Percentiles rank a stretch among this genome's conserved stretches.
phyloP scores from a whole-genome alignment of 441 rosid genomes.

The Francoa sonchifolia region DNA sequence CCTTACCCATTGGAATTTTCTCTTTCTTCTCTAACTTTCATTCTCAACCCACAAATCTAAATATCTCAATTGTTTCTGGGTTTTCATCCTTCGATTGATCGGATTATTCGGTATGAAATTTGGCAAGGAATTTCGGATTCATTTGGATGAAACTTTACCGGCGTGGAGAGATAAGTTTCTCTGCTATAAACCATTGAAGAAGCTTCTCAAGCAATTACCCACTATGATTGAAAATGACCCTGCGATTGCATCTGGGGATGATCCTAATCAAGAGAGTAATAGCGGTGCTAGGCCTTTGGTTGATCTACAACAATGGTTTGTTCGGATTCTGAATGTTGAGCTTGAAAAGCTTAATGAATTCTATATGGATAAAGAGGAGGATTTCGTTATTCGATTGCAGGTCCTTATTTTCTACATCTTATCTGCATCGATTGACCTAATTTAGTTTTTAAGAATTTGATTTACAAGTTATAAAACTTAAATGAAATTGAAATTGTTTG shows the following conservation, averaged over 20 bases:
- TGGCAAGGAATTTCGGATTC: slow-evolving; percentile 82
- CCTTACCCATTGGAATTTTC: slow-evolving; percentile 6
- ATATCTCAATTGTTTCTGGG: no score
- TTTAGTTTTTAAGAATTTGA: no score
- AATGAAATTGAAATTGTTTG: no score
- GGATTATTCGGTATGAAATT: slow-evolving; percentile 48
- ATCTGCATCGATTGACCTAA: no score
- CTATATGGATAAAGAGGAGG: slow-evolving; percentile 85
- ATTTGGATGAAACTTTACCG: slow-evolving; percentile 81
- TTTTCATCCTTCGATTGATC: not conserved
- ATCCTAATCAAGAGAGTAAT: not conserved
- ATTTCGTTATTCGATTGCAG: slow-evolving; percentile 81
- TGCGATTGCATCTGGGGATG: no score
- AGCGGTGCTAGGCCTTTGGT: slow-evolving; percentile 16
- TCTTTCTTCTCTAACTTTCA: not conserved
- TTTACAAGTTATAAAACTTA: no score
- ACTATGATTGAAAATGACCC: slow-evolving; percentile 8
- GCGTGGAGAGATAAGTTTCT: slow-evolving; percentile 96
- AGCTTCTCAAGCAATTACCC: slow-evolving; percentile 64
- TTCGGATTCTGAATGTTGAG: slow-evolving; percentile 65
- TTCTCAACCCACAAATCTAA: not conserved
- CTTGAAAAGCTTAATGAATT: slow-evolving; percentile 87
- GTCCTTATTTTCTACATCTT: slow-evolving; percentile 13
- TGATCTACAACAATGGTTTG: slow-evolving; percentile 52
- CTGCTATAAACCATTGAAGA: slow-evolving; percentile 80